Conservation (phyloP, 2,329 filamentous ascomycete genomes). For the Cercospora citrullina region DNA sequence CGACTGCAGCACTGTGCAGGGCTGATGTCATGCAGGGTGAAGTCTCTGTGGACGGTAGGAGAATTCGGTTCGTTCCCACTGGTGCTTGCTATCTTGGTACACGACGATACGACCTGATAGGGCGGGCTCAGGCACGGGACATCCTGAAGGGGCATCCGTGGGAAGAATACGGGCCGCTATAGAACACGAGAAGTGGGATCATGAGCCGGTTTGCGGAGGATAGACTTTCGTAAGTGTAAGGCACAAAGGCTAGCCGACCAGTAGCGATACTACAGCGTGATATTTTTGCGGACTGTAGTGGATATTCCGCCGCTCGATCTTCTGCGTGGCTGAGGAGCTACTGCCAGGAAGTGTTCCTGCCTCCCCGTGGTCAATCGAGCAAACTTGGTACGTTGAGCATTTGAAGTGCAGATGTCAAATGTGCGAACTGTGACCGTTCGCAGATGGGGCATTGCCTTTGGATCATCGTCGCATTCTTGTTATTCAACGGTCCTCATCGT, state of each 20-base stretch:
- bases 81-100: slow-evolving; percentile 18
- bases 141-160: slow-evolving; percentile 1
- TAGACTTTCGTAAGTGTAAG: slow-evolving; percentile 6
- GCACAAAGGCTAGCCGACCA: slow-evolving; percentile 7
- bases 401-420: neutral
- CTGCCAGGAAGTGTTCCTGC: slow-evolving; percentile 4
- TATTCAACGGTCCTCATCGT: neutral
- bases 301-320: neutral
- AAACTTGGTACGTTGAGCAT: slow-evolving; percentile 1
- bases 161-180: slow-evolving; percentile 21
- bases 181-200: slow-evolving; percentile 8
- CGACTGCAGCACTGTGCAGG: neutral
- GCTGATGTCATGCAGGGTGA: slow-evolving; percentile 19
- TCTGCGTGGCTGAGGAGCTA: slow-evolving; percentile 3
- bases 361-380: neutral
- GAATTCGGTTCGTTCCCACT: slow-evolving; percentile 3
- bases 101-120: slow-evolving; percentile 11
- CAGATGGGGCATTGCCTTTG: neutral
- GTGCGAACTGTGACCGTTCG: slow-evolving; percentile 1
- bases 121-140: slow-evolving; percentile 7
- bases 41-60: slow-evolving; percentile 4
- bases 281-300: neutral
- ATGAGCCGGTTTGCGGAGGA: slow-evolving; percentile 4
- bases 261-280: neutral
- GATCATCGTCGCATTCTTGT: neutral